These are phyloP conservation scores for Alternaria sp. DNA, from an alignment of 2,329 filamentous ascomycete species.

Conservation along the genomic window DNA sequence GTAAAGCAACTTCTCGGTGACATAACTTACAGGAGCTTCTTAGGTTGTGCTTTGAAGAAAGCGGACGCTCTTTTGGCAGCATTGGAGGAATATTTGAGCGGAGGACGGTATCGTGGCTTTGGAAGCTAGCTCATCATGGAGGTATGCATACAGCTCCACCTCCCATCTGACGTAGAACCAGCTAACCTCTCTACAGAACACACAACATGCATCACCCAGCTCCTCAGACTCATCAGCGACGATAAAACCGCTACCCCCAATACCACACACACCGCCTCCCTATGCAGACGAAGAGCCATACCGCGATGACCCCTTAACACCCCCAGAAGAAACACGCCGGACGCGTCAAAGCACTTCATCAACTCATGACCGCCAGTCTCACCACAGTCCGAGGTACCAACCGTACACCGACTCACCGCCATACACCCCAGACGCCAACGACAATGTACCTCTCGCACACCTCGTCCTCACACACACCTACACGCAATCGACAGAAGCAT, in stretches of 20 bases:
- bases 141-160: constrained; percentile 6
- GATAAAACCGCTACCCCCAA: constrained; percentile 13
- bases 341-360: constrained; percentile 5
- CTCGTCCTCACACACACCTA: constrained; percentile 26
- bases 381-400: constrained; percentile 2
- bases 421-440: constrained; percentile 28
- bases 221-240: constrained; percentile 7
- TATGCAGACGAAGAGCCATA: constrained; percentile 13
- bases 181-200: constrained; percentile 14
- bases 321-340: neutral
- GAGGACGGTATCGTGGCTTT: neutral
- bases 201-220: constrained; percentile 4
- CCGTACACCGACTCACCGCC: constrained; percentile 20
- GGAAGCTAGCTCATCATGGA: constrained; percentile 13
- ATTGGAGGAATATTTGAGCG: neutral
- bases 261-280: constrained; percentile 7
- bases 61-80: constrained; percentile 1
- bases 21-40: neutral
- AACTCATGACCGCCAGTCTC: neutral
- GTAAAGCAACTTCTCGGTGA: neutral
- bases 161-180: neutral
- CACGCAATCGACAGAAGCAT: constrained; percentile 1
- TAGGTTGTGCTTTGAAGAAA: neutral
- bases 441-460: constrained; percentile 40
- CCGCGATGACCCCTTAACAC: constrained; percentile 19